Conservation (phyloP, 2,329 filamentous ascomycete species). For the Fusarium bulbicola region DNA sequence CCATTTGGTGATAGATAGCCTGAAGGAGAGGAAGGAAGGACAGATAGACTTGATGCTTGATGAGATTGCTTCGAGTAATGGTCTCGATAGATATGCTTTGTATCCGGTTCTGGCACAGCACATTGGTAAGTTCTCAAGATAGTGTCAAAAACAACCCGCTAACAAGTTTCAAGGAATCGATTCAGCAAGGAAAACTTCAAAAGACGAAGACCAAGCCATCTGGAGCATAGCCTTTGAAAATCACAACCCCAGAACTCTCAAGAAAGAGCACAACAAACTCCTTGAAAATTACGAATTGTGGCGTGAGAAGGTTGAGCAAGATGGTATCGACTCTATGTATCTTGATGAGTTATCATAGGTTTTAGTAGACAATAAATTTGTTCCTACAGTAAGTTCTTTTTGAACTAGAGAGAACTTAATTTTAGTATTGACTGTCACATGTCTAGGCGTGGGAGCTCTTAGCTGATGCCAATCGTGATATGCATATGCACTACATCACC, state of each 20-base stretch:
- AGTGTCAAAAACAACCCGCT: rapidly evolving
- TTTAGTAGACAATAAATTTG: neutral
- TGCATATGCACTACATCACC: neutral
- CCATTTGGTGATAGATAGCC: neutral
- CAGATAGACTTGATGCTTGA: conserved; percentile 22
- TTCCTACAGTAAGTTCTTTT: no score
- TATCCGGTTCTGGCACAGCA: conserved; percentile 21
- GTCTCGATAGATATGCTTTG: conserved; percentile 10
- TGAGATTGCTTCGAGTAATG: neutral
- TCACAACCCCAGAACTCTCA: neutral
- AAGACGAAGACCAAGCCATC: conserved; percentile 11
- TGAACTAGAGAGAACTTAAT: rapidly evolving
- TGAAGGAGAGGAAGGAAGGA: neutral
- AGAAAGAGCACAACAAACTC: neutral
- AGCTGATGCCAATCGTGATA: neutral
- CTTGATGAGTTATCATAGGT: neutral
- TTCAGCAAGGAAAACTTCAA: conserved; percentile 8
- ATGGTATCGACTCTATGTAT: neutral
- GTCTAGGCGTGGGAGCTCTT: no score
- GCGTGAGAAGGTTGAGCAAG: neutral
- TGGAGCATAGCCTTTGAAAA: conserved; percentile 27
- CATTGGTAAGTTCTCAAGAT: neutral
- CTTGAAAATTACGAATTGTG: neutral
- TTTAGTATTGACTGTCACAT: neutral
- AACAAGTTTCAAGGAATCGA: neutral